Evolutionary conservation across 257 asterid species (phyloP), one percentile per base, ranked within the genome.

Genomic region (Solanum clarkiae): DNA sequence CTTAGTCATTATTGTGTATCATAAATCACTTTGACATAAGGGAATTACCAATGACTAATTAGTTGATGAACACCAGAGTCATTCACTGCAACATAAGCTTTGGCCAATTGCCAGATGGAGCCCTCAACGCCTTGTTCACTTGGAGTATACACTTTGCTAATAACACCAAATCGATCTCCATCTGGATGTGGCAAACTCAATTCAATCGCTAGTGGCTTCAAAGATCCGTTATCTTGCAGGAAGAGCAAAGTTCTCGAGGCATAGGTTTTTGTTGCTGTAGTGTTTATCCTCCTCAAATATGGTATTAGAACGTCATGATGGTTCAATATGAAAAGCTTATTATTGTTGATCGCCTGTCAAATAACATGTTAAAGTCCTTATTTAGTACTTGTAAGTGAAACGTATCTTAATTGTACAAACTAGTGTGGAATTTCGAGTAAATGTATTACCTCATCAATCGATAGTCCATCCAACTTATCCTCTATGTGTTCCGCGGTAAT

Each of bases 11-110:
- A 40, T 42, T 70, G 54, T 17, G 32, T 40, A 53, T 17, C 80
- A 10, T 40, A 36, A 70, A 40, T 18, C 17, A 54, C 42, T 70
- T 18, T 40, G 18, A 18, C 10, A 13, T 40, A 10, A 18, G 18
- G 42, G 32, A 70, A 85, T 84, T 93, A 94, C 98, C 98, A 93
- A 91, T 94, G 98, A 83, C 94, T 88, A 17, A 91, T 86, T 83
- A 95, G 92, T 90, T 95, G 95, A 86, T 95, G 98, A 85, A 89
- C 89, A 56, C 97, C 97, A 44, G 95, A 92, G 88, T 94, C 98
- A 80, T 92, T 91, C 51, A 94, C 91, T 11, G 92, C 92, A 63
- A 89, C 98, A 87, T 93, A 91, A 81, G 97, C 97, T 93, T 94
- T 94, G 12, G 98, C 98, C 86, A 93, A 88, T 85, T 90, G 94